phyloP scores from a whole-genome alignment of 2,329 filamentous ascomycete species.

The Neoarthrinium moseri region DNA sequence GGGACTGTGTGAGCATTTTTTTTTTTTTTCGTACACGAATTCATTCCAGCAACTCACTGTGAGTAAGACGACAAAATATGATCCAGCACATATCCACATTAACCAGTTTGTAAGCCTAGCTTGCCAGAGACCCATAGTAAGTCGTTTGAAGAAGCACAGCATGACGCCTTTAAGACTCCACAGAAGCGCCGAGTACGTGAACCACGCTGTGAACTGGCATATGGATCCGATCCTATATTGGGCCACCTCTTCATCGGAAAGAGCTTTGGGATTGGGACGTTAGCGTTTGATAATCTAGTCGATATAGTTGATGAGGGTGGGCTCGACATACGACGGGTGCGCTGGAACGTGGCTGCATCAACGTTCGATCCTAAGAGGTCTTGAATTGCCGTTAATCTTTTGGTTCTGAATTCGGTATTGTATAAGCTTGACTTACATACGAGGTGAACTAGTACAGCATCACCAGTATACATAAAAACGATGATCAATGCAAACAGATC shows the following conservation, averaged over 20 bases:
- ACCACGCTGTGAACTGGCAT: constrained; percentile 37
- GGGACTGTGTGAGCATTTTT: not conserved
- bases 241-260: not conserved
- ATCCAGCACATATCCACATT: not conserved
- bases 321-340: too few species aligned
- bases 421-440: not conserved
- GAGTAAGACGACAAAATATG: not conserved
- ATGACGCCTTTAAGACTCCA: constrained; percentile 30
- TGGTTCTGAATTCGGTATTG: too few species aligned
- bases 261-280: too few species aligned
- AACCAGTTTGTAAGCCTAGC: not conserved
- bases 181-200: constrained; percentile 33
- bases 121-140: not conserved
- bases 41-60: not conserved
- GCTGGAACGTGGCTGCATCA: too few species aligned
- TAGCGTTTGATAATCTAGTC: too few species aligned
- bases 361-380: too few species aligned
- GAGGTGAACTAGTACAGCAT: constrained; percentile 13
- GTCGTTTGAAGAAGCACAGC: not conserved
- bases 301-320: too few species aligned
- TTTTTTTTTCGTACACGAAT: not conserved
- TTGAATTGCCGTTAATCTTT: too few species aligned
- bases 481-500: constrained; percentile 35
- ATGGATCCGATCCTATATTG: constrained; percentile 30
- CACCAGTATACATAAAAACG: constrained; percentile 30